phyloP scores from a whole-genome alignment of 495 filamentous ascomycete species.

The Xylaria venustula region DNA sequence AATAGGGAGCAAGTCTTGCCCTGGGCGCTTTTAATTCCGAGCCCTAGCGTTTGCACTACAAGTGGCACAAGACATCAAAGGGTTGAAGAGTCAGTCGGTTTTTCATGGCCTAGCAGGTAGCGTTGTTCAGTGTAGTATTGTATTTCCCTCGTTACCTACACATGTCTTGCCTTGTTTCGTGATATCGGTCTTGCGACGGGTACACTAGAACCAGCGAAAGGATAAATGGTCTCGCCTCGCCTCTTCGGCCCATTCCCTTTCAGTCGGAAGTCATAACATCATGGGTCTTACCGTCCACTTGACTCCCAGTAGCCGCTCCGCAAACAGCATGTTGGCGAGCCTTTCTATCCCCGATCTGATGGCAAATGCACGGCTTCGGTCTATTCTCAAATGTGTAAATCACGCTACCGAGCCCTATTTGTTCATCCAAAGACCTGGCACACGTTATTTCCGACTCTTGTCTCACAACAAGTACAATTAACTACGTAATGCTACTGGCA shows the following conservation, averaged over 20 bases:
- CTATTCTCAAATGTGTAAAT: neutral
- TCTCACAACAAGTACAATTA: neutral
- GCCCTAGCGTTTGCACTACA: neutral
- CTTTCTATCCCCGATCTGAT: neutral
- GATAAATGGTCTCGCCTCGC: neutral
- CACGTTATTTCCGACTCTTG: conserved; percentile 8
- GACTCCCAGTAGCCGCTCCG: neutral
- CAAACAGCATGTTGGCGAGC: neutral
- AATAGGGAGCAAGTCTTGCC: neutral
- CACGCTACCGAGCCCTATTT: neutral
- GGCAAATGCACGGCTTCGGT: neutral
- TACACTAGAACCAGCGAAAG: neutral
- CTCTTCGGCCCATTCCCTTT: neutral
- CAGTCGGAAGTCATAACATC: neutral
- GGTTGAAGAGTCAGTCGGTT: no score
- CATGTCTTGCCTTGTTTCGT: neutral
- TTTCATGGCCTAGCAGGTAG: neutral
- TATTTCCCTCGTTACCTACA: no score
- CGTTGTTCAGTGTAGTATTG: no score
- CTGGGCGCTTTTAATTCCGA: neutral
- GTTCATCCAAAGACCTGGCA: no score
- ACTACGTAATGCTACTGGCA: neutral
- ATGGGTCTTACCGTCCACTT: no score
- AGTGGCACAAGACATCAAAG: neutral
- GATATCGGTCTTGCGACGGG: neutral